Conservation (phyloP, 139 green algal species). For the Chlorella sp. region DNA sequence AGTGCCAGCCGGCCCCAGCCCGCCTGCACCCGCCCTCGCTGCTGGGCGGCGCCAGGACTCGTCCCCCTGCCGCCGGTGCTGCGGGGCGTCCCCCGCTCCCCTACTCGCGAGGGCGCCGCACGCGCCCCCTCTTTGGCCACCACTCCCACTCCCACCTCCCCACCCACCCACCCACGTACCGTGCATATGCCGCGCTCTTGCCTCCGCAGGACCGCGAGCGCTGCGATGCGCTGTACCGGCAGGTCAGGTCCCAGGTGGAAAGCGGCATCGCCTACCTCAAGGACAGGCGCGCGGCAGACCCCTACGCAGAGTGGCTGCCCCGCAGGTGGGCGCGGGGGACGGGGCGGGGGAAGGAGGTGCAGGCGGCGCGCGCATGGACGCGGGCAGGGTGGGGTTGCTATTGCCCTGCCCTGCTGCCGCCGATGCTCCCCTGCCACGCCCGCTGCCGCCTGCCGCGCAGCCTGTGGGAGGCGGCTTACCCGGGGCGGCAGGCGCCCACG, state of each 20-base stretch:
- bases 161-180: neutral
- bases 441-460: too few species aligned
- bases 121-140: neutral
- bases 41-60: neutral
- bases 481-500: conserved; percentile 75
- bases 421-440: too few species aligned
- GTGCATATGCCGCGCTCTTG: neutral
- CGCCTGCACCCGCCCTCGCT: neutral
- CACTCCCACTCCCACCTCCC: neutral
- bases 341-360: too few species aligned
- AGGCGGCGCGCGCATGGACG: too few species aligned
- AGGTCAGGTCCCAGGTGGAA: conserved; percentile 64
- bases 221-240: conserved; percentile 66
- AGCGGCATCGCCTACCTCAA: conserved; percentile 74
- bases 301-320: conserved; percentile 73
- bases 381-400: too few species aligned
- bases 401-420: too few species aligned
- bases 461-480: conserved; percentile 73
- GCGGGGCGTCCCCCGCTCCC: too few species aligned
- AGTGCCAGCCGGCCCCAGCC: neutral
- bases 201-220: conserved; percentile 50
- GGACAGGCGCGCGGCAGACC: conserved; percentile 69
- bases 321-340: too few species aligned
- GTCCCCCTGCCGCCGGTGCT: neutral
- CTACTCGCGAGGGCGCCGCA: neutral